These are phyloP conservation scores for Hansfordia pulvinata DNA, from an alignment of 2,329 filamentous ascomycete species.

Conservation along the genomic window DNA sequence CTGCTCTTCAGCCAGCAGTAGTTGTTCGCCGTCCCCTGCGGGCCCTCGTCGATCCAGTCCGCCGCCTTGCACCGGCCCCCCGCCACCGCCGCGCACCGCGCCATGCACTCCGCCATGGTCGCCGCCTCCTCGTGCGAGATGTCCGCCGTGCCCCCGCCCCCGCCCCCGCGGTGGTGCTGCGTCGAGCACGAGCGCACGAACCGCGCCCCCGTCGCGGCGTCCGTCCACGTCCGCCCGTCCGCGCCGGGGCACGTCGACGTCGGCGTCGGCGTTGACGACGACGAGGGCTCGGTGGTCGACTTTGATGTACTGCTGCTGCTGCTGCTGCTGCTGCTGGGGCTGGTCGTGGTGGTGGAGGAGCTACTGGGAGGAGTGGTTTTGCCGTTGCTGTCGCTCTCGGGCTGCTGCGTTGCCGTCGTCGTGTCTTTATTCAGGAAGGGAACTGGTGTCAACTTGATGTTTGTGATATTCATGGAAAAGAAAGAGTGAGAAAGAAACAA, in stretches of 20 bases:
- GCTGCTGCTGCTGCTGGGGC: too few relatives aligned
- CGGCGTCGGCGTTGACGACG: conserved; percentile 1
- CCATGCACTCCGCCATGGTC: conserved; percentile 11
- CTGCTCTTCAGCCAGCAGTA: conserved; percentile 15
- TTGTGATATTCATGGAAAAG: too few relatives aligned
- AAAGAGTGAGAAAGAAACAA: too few relatives aligned
- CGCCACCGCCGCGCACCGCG: conserved; percentile 9
- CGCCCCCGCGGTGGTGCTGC: conserved; percentile 11
- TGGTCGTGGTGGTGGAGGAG: too few relatives aligned
- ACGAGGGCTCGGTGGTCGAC: not conserved
- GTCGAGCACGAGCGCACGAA: conserved; percentile 10
- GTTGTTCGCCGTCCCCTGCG: conserved; percentile 14
- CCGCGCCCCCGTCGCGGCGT: conserved; percentile 6
- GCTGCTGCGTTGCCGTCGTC: too few relatives aligned
- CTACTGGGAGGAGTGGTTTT: too few relatives aligned
- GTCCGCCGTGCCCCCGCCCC: too few relatives aligned
- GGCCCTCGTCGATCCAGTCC: conserved; percentile 12
- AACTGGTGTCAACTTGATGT: too few relatives aligned
- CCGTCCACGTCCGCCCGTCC: conserved; percentile 11
- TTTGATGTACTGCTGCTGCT: conserved; percentile 1
- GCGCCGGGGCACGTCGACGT: conserved; percentile 8
- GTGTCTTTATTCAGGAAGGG: too few relatives aligned
- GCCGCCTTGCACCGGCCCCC: conserved; percentile 8
- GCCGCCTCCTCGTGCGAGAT: conserved; percentile 9
- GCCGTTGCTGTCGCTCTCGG: too few relatives aligned